A percentile compares a stretch with the other conserved stretches of the same genome.
Evolutionary conservation across 164 flowering plant genomes (phyloP).

Genomic region (Umbellularia californica): DNA sequence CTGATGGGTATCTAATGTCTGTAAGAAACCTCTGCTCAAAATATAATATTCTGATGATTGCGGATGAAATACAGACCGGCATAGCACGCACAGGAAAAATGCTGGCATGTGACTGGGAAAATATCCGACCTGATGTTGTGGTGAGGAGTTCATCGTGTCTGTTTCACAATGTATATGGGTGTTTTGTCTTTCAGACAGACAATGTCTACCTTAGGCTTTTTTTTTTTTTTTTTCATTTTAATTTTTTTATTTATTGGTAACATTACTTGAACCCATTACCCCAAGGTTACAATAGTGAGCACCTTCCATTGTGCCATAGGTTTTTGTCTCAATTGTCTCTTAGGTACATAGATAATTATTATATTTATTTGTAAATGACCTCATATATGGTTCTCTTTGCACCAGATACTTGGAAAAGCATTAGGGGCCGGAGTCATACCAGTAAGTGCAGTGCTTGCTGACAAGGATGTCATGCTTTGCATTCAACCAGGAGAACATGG

Average conservation of each 20-base stretch:
- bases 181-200: too few relatives aligned
- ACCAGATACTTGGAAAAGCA: conserved; percentile 92
- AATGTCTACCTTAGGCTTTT: background rate
- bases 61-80: conserved; percentile 97
- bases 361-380: background rate
- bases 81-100: conserved; percentile 84
- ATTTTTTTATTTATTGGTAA: background rate
- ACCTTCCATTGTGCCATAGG: background rate
- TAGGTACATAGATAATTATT: background rate
- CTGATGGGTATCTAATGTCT: conserved; percentile 81
- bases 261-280: background rate
- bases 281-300: too few relatives aligned
- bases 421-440: conserved; percentile 96
- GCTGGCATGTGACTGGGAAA: conserved; percentile 98
- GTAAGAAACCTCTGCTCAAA: conserved; percentile 87
- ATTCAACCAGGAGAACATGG: conserved; percentile 97
- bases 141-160: conserved; percentile 33
- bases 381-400: background rate
- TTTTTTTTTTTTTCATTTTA: background rate
- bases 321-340: background rate
- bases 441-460: conserved; percentile 92
- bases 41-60: conserved; percentile 84
- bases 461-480: conserved; percentile 92
- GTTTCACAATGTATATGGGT: too few relatives aligned
- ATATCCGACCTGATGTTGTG: conserved; percentile 87